A percentile compares a stretch with the other conserved stretches of the same genome.
phyloP scores from a whole-genome alignment of 1,284 basidiomycete species.

The Rhizoctonia solani region DNA sequence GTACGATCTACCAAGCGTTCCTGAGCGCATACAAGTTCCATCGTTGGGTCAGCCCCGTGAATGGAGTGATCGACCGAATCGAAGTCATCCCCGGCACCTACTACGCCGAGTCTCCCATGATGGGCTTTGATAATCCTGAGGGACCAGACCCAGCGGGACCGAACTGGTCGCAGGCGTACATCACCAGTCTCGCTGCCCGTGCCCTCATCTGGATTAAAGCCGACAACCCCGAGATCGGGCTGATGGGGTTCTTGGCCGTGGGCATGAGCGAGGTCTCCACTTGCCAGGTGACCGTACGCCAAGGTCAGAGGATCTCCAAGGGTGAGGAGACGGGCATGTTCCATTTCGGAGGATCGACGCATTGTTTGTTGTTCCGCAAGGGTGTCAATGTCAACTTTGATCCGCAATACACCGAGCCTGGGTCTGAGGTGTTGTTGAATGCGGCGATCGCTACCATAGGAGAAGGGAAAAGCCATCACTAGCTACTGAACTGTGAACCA shows the following conservation, averaged over 20 bases:
- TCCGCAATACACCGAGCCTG: not conserved
- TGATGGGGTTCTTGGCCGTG: constrained; percentile 56
- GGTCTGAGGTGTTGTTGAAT: not conserved
- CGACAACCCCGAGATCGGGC: constrained; percentile 54
- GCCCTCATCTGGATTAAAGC: constrained; percentile 58
- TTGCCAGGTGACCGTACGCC: constrained; percentile 49
- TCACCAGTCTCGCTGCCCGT: constrained; percentile 51
- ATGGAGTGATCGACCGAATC: constrained; percentile 52
- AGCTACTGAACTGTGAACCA: too few species aligned
- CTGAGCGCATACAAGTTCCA: constrained; percentile 56
- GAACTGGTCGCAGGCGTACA: constrained; percentile 47
- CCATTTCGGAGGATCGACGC: constrained; percentile 34
- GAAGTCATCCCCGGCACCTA: constrained; percentile 56
- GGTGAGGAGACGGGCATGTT: constrained; percentile 34
- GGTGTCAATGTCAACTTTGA: constrained; percentile 24
- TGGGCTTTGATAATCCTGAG: constrained; percentile 38
- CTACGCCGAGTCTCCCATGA: constrained; percentile 47
- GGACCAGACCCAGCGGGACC: constrained; percentile 44
- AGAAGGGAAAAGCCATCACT: too few species aligned
- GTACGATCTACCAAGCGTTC: constrained; percentile 60
- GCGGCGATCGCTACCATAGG: constrained; percentile 1
- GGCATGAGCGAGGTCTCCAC: constrained; percentile 65
- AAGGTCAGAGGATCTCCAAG: constrained; percentile 40
- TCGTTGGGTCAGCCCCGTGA: constrained; percentile 59
- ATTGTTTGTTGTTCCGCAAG: constrained; percentile 29